Base-by-base conservation (phyloP, 2,329 filamentous ascomycete genomes). In the Fusarium tuaranense region DNA sequence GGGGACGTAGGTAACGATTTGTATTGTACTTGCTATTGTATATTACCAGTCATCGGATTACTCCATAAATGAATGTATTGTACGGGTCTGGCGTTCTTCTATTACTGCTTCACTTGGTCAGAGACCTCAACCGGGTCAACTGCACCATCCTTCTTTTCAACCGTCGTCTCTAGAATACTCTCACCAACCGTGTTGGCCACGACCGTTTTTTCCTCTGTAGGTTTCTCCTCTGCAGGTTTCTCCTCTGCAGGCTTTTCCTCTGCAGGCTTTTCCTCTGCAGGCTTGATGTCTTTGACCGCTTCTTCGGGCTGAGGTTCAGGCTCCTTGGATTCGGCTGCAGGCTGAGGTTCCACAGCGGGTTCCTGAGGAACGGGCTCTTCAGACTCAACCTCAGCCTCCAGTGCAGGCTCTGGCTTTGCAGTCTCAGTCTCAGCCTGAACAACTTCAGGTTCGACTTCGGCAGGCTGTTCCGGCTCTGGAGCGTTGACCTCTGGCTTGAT, bases 141-240 rank as follows among this genome's bases (percentile, higher is more conserved):
- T 66, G 79, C 64, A 20, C 79, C 81, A 60, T 81, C 78, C 48
- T 80, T 79, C 74, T 83, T 81, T 63, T 82, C 76, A 14, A 87
- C 71, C 27, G 80, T 79, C 4, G 83, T 82, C 68, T 84, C 81
- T 12, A 86, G 72, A n/a, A 87, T 79, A 36, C 82, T 82, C 77
- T 87, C 86, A 3, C 86, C 86, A 8, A 85, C 86, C 61, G 79
- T 83, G 71, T 87, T 86, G 13, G 82, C 78, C 27, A 79, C 84
- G 20, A 86, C 78, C 0, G 83, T 83, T 78, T 86, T 83, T 46
- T 82, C 76, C 22, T 76, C 61, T 16, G 65, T 53, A 32, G 44
- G 44, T 2, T 53, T 20, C 2, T 82, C 76, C 25, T 76, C 60
- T 20, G 65, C 69, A 34, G 34, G 44, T 78, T 86, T 83, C 44